These are phyloP conservation scores for Serendipita sp. DNA, from an alignment of 768 basidiomycete genomes.

Conservation along the genomic window DNA sequence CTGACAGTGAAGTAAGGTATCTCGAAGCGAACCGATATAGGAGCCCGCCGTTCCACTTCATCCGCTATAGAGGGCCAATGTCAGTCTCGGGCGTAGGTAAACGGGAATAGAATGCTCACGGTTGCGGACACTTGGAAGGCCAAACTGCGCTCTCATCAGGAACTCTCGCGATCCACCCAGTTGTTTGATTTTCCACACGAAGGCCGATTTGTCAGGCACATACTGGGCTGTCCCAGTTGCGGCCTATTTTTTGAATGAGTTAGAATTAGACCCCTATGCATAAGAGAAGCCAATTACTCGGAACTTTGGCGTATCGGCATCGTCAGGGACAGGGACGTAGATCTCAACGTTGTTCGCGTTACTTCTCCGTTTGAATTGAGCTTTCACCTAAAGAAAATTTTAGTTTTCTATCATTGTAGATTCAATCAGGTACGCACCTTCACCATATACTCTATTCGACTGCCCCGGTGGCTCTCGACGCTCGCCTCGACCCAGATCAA, in stretches of 20 bases:
- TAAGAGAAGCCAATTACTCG: conserved; percentile 36
- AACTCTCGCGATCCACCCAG: conserved; percentile 92
- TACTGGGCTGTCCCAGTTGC: conserved; percentile 93
- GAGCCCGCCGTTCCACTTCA: conserved; percentile 78
- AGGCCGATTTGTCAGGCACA: conserved; percentile 93
- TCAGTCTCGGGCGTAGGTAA: not conserved
- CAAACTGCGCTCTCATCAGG: conserved; percentile 96
- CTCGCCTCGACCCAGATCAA: conserved; percentile 95
- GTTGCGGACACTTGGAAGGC: conserved; percentile 79
- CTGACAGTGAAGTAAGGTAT: conserved; percentile 98
- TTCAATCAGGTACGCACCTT: conserved; percentile 33
- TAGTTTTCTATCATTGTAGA: not conserved
- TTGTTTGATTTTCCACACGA: conserved; percentile 99
- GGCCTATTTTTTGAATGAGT: conserved; percentile 33
- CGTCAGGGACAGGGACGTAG: conserved; percentile 97
- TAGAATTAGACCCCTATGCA: not conserved
- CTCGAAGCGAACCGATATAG: conserved; percentile 94
- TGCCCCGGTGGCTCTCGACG: conserved; percentile 89
- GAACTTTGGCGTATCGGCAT: conserved; percentile 96
- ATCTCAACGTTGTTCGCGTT: conserved; percentile 98
- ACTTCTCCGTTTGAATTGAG: conserved; percentile 93
- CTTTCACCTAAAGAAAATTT: conserved; percentile 33
- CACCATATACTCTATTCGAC: conserved; percentile 87
- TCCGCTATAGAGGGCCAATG: conserved; percentile 26
- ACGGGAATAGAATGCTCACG: conserved; percentile 36